Base-by-base conservation (phyloP, 2,329 filamentous ascomycete genomes). In the Penicillium rolfsii region DNA sequence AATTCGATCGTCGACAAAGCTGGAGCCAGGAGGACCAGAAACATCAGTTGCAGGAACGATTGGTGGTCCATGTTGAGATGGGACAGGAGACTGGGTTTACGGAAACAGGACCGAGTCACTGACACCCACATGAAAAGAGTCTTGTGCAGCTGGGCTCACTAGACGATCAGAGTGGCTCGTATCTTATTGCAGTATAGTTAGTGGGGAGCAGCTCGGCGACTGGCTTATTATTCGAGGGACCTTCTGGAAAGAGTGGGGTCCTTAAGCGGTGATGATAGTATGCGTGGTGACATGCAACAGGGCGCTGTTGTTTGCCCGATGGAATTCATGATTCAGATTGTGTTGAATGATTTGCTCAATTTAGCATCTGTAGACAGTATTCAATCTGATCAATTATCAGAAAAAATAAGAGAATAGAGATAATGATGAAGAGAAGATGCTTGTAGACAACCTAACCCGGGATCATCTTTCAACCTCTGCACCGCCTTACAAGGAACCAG, bases 21-120 rank as follows among this genome's bases (percentile, higher is more conserved):
- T 78, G 75, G 75, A 76, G 68, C 57, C 62, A 69, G 48, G 66
- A 78, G 64, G 87, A 90, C 74, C 81, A 85, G 53, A 87, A 89
- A 73, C 84, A 86, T 70, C 56, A 84, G 50, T 77, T 77, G 5
- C 81, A 86, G 66, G 76, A 79, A 38, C 78, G 68, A 61, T 57
- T 74, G 58, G 61, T 73, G 36, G 59, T 14, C 11, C 35, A 63
- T 36, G 45, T 66, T 48, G 69, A 71, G 64, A 69, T 83, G 69
- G 82, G 84, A 50, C 77, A 81, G 57, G 78, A 77, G 72, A 81
- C 72, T 0, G 87, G 87, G 0, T 89, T 89, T 57, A 85, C 87
- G 0, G 80, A 87, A 62, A 57, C 80, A 0, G 85, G 87, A 35
- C 46, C 38, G 24, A n/a, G 14, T 22, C 50, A 19, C 11, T 5